A percentile compares a stretch with the other conserved stretches of the same genome.
phyloP scores from a whole-genome alignment of 148 eudicot genomes.

The Camellia sinensis region DNA sequence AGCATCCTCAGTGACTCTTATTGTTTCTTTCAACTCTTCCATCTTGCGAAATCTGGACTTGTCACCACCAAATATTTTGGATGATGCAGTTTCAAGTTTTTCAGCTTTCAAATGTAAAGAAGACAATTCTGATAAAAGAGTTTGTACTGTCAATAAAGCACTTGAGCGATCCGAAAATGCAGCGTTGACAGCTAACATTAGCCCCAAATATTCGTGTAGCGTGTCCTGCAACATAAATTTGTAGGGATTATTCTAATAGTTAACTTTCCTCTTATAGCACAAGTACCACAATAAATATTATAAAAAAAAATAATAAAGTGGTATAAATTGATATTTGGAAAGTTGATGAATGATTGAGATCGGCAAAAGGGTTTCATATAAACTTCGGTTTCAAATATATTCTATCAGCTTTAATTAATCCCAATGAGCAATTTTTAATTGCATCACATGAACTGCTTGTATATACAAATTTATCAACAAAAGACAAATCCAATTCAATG shows the following conservation, averaged over 20 bases:
- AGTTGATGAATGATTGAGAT: neutral
- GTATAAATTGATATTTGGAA: neutral
- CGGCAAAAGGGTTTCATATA: too few species aligned
- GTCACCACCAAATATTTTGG: constrained; percentile 71
- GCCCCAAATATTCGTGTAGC: constrained; percentile 80
- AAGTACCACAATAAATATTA: neutral
- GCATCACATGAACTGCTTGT: neutral
- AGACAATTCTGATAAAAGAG: constrained; percentile 77
- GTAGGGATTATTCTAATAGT: neutral
- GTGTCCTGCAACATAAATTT: constrained; percentile 58
- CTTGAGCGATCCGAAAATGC: constrained; percentile 89
- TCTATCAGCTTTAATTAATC: neutral
- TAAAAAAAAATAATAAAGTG: neutral
- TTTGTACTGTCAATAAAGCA: constrained; percentile 92
- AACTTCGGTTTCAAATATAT: neutral
- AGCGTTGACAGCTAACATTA: constrained; percentile 68
- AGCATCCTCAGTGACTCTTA: constrained; percentile 81
- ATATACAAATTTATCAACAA: neutral
- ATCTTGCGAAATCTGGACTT: constrained; percentile 57
- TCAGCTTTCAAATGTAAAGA: constrained; percentile 58
- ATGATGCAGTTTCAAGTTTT: constrained; percentile 65
- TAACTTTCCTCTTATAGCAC: constrained; percentile 10
- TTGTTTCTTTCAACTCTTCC: constrained; percentile 71
- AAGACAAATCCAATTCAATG: neutral
- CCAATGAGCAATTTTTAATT: neutral